phyloP scores from a whole-genome alignment of 495 filamentous ascomycete species.

The Bryoglossum gracile region DNA sequence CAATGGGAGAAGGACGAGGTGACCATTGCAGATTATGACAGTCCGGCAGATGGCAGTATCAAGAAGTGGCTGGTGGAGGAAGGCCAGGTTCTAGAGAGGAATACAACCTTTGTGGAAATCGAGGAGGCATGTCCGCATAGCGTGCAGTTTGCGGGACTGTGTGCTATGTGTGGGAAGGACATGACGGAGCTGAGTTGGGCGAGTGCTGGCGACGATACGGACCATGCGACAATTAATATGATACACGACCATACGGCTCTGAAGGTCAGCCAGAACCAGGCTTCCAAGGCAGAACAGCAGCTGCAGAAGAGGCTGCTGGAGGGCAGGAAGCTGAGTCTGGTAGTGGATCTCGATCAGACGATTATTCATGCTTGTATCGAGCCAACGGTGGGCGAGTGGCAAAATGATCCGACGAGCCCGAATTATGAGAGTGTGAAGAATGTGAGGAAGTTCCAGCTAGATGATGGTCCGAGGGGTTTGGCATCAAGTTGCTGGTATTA shows the following conservation, averaged over 20 bases:
- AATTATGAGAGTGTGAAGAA: conserved; percentile 89
- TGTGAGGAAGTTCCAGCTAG: conserved; percentile 80
- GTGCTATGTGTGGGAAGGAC: conserved; percentile 88
- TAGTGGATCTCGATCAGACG: conserved; percentile 96
- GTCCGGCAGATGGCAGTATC: conserved; percentile 71
- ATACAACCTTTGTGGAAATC: conserved; percentile 61
- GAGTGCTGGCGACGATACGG: conserved; percentile 49
- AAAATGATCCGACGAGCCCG: conserved; percentile 75
- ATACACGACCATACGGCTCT: conserved; percentile 81
- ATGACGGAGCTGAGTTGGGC: conserved; percentile 68
- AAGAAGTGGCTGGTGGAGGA: conserved; percentile 65
- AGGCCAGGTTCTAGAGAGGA: conserved; percentile 58
- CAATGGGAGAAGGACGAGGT: conserved; percentile 60
- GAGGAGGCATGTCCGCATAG: conserved; percentile 89
- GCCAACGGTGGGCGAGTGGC: conserved; percentile 93
- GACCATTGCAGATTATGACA: conserved; percentile 71
- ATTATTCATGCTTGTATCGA: conserved; percentile 98
- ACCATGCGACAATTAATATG: conserved; percentile 87
- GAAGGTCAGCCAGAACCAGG: conserved; percentile 66
- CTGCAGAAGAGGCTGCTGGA: conserved; percentile 75
- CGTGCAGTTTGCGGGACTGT: conserved; percentile 84
- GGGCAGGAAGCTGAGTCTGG: conserved; percentile 76
- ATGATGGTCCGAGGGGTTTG: conserved; percentile 64
- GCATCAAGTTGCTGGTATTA: conserved; percentile 83
- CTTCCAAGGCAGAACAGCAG: conserved; percentile 73